Evolutionary conservation across 2,329 filamentous ascomycete species (phyloP), one percentile per base, ranked within the genome.

Genomic region (Alternaria sp.): DNA sequence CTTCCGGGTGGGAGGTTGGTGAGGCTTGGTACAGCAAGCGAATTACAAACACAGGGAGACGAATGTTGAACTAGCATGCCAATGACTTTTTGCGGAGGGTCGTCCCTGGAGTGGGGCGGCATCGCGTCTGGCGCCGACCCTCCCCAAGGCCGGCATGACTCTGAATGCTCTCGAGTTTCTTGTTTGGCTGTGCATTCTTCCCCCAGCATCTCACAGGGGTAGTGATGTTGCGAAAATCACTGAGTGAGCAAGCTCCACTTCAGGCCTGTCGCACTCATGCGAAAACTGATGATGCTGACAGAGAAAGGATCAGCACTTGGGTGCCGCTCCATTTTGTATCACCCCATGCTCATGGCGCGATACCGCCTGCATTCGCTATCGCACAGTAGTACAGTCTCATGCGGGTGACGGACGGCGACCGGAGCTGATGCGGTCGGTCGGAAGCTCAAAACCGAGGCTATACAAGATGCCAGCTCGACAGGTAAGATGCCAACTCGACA

Each of bases 1-100:
- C 56, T 54, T 59, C 68, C 65, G 68, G 64, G 67, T 61, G 53
- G 61, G 54, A 58, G 64, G 62, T 54, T 68, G 72, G 75, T 73
- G 73, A 73, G 71, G 67, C 60, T 51, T 49, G 58, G 60, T 55
- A 49, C 46, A 57, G 42, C 58, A 67, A 62, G 62, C 63, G 63
- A 64, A 63, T 55, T 52, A 55, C 49, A 56, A 55, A 60, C 55
- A 58, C 58, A 63, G 51, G 59, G 51, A 54, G 56, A 55, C 56
- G 46, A 49, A 56, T 58, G 55, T 56, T 42, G 53, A 41, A 45
- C 29, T 49, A 53, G 51, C 49, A 40, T 34, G 56, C 64, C 64
- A 67, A 63, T 61, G 45, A 45, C 34, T 40, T 48, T 48, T 46
- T 56, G 57, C 53, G 54, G 57, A 63, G 45, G 31, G 44, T 51